Evolutionary conservation across 2,329 filamentous ascomycete genomes (phyloP), one percentile per base, ranked within the genome.

Genomic region (Fusarium piperis): DNA sequence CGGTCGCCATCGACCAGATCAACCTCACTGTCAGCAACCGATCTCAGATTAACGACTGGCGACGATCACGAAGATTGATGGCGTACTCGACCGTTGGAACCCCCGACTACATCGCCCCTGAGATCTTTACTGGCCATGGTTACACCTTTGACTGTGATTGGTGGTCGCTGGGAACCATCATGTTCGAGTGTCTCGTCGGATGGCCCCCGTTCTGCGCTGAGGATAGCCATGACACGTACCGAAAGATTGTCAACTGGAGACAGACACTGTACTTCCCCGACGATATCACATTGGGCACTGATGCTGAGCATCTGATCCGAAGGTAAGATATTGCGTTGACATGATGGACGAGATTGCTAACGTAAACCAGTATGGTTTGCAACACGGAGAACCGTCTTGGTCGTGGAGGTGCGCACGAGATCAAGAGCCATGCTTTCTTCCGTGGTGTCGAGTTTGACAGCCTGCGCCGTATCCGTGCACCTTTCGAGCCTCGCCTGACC

Each of bases 181-280:
- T 99, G 96, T 99, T 98, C 78, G 96, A 99, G 83, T 99, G 96
- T 82, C 87, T 99, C 74, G 94, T 99, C 68, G 96, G 96, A 77
- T 99, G 96, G 96, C 96, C 96, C 62, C 96, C 96, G 32, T 99
- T 99, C 89, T 99, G 96, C 81, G 95, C 96, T 20, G 96, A 99
- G 81, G 95, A 98, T 80, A 93, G 94, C 67, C 95, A 97, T 79
- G 96, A 98, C 81, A 98, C 96, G 2, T 99, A 99, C 84, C 92
- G 95, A 74, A 99, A 99, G 88, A 99, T 99, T 81, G 94, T 99
- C 77, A 97, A 98, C 84, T 99, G 96, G 96, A 91, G 94, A 63
- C 92, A 97, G 79, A 94, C 95, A 66, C 85, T 99, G 53, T 97
- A 97, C 83, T 98, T 99, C 86, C 96, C 96, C 1, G 95, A 97